A percentile compares a stretch with the other conserved stretches of the same genome.
These are phyloP conservation scores for Aureobasidium sp. DNA, from an alignment of 2,329 filamentous ascomycete species.

Conservation along the genomic window DNA sequence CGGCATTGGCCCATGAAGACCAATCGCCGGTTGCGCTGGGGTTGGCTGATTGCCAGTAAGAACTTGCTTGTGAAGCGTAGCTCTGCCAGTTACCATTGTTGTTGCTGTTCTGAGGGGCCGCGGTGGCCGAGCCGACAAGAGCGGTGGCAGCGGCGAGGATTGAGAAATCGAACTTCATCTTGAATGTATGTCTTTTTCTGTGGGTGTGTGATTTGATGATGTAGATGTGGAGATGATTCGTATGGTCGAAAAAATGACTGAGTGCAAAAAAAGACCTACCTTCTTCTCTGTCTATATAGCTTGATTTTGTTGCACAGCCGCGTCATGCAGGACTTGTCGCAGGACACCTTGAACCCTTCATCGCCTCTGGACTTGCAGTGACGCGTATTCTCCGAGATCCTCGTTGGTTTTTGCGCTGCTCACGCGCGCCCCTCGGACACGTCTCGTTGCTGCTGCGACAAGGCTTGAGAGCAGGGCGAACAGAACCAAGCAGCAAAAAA, in stretches of 20 bases:
- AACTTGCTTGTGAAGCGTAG: conserved; percentile 10
- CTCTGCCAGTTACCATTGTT: conserved; percentile 5
- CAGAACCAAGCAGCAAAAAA: neutral
- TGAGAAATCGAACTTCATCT: conserved; percentile 8
- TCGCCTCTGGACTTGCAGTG: neutral
- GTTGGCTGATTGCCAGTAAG: conserved; percentile 9
- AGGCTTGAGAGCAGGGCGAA: neutral
- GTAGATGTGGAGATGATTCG: no score
- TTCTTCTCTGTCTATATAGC: conserved; percentile 10
- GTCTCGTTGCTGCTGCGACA: neutral
- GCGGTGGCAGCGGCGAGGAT: conserved; percentile 8
- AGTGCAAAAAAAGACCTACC: neutral
- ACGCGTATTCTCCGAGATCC: conserved; percentile 5
- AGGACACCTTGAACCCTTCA: neutral
- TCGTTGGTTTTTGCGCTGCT: neutral
- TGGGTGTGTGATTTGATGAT: neutral
- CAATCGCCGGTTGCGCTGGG: conserved; percentile 21
- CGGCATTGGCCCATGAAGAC: conserved; percentile 21
- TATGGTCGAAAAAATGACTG: neutral
- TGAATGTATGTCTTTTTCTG: neutral
- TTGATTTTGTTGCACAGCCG: conserved; percentile 3
- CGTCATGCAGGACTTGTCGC: conserved; percentile 1
- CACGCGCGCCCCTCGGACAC: neutral
- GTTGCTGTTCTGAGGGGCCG: conserved; percentile 7
- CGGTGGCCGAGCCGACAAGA: neutral